Percentiles rank a stretch among this genome's conserved stretches.
Evolutionary conservation across 768 basidiomycete species (phyloP).

Genomic region (Glaciozyma antarctica): DNA sequence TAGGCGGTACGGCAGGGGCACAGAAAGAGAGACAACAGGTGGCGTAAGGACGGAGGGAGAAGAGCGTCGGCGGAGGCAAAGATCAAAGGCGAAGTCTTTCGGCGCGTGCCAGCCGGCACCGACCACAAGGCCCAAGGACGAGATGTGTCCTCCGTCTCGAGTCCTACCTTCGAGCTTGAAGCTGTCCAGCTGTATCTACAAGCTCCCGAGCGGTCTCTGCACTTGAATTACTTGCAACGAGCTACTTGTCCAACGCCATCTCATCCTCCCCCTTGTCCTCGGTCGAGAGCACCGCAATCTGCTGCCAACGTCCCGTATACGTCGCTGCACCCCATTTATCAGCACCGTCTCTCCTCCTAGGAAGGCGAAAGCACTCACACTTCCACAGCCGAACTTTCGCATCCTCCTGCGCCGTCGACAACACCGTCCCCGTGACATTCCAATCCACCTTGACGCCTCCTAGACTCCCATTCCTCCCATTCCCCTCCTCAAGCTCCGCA

Average conservation of each 20-base stretch:
- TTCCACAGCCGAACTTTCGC: conserved; percentile 53
- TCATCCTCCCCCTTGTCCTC: conserved; percentile 4
- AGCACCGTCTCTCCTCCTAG: neutral
- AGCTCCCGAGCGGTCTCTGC: too few relatives aligned
- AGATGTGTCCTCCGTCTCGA: too few relatives aligned
- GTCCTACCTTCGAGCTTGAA: too few relatives aligned
- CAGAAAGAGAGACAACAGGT: too few relatives aligned
- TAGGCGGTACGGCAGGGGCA: too few relatives aligned
- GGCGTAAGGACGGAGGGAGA: too few relatives aligned
- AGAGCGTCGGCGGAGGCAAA: too few relatives aligned
- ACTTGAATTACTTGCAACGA: neutral
- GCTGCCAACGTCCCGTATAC: conserved; percentile 24
- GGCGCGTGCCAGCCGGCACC: too few relatives aligned
- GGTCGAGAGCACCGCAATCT: conserved; percentile 17
- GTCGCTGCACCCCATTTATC: conserved; percentile 4
- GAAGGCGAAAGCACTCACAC: conserved; percentile 48
- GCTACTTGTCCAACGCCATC: conserved; percentile 10
- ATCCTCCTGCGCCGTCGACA: conserved; percentile 53
- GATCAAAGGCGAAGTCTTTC: too few relatives aligned
- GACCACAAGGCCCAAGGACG: too few relatives aligned
- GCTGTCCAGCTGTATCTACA: too few relatives aligned
- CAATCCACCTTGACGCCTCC: conserved; percentile 81
- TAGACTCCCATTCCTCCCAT: conserved; percentile 43
- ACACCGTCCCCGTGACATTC: conserved; percentile 73
- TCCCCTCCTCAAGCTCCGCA: conserved; percentile 60